Base-by-base conservation (phyloP, 2,329 filamentous ascomycete species). In the Leptodontidium sp. region DNA sequence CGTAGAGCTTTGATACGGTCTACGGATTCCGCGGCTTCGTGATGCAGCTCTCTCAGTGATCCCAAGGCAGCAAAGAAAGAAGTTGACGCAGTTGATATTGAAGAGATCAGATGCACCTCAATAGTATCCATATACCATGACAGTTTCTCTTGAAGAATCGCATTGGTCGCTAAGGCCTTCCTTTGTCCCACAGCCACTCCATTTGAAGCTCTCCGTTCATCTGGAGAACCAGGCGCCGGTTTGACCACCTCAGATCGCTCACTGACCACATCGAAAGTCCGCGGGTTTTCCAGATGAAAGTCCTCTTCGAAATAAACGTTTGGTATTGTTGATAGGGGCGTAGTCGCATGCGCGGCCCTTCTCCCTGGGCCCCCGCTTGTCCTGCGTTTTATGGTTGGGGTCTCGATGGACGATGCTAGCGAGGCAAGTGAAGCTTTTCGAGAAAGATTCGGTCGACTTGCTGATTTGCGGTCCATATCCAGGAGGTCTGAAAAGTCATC, bases 41-140 rank as follows among this genome's bases (percentile, higher is more conserved):
- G 91, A 78, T 99, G 95, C 12, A 99, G 84, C 78, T 98, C 93
- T 73, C 93, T 91, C 43, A 99, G 83, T 0, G 94, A 97, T 0
- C 96, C 95, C 0, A 99, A 84, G 0, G 96, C 96, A 0, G 94
- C 94, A 77, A 99, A 99, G 80, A 99, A 99, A 0, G 95, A 97
- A 0, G 93, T 94, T 0, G 96, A 98, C 1, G 96, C 96, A 0
- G 93, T 94, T 2, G 95, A 98, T 71, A 99, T 99, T 0, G 94
- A 97, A 40, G 93, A 93, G 75, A 99, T 98, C 8, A 99, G 84
- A 78, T 99, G 96, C 65, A 99, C 93, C 79, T 99, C 96, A 26
- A 99, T 94, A 0, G 96, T 99, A 79, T 99, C 96, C 94, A 99
- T 97, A 79, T 99, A 99, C 96, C 96, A 99, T 0, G 96, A 98